Conservation (phyloP, 2,329 filamentous ascomycete genomes). For the Dactylellina cionopaga region DNA sequence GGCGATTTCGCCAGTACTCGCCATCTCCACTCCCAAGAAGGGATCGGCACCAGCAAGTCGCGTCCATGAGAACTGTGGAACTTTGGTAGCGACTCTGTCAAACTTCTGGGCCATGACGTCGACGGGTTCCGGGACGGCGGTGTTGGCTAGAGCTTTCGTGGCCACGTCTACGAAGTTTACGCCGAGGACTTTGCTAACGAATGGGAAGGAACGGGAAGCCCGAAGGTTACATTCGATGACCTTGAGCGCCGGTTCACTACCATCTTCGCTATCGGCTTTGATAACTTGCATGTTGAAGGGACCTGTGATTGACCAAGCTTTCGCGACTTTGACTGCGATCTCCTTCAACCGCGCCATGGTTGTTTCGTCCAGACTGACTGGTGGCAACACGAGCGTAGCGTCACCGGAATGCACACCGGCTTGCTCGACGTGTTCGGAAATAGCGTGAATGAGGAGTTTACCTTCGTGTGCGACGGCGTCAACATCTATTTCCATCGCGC, state of each 20-base stretch:
- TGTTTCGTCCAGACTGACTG: constrained; percentile 77
- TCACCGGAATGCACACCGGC: constrained; percentile 98
- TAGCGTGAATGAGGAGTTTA: constrained; percentile 86
- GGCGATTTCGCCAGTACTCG: constrained; percentile 95
- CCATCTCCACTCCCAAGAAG: constrained; percentile 98
- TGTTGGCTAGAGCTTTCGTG: constrained; percentile 87
- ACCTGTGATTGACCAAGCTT: constrained; percentile 95
- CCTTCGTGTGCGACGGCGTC: constrained; percentile 90
- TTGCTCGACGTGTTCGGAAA: constrained; percentile 95
- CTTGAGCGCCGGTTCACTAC: constrained; percentile 81
- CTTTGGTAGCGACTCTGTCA: constrained; percentile 95
- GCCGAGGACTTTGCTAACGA: constrained; percentile 95
- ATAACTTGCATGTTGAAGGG: constrained; percentile 99
- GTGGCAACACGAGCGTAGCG: constrained; percentile 91
- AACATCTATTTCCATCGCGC: constrained; percentile 94
- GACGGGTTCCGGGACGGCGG: constrained; percentile 81
- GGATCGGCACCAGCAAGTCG: constrained; percentile 96
- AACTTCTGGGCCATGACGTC: constrained; percentile 91
- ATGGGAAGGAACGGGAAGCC: constrained; percentile 96
- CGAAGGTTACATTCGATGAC: constrained; percentile 99
- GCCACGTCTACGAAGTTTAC: constrained; percentile 97
- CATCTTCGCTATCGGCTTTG: constrained; percentile 81
- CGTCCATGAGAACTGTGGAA: constrained; percentile 99
- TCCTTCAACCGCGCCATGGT: constrained; percentile 90
- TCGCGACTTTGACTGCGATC: constrained; percentile 94